These are phyloP conservation scores for Wallemia mellicola DNA, from an alignment of 1,284 basidiomycete species.

Conservation along the genomic window DNA sequence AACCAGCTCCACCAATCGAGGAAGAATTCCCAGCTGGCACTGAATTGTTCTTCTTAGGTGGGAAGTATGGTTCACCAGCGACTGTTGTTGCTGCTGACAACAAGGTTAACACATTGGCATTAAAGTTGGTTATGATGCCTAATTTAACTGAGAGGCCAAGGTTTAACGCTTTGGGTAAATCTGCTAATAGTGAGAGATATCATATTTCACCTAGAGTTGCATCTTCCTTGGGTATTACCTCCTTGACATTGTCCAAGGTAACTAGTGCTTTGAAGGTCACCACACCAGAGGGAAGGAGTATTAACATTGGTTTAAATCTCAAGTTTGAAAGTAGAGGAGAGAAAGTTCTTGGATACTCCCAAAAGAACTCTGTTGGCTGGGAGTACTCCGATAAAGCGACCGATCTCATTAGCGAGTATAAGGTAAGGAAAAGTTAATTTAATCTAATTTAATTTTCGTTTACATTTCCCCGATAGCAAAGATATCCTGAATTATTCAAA, in stretches of 20 bases:
- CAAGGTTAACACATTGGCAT: conserved; percentile 32
- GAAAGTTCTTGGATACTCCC: conserved; percentile 81
- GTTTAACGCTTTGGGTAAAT: conserved; percentile 41
- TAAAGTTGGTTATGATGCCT: conserved; percentile 36
- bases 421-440: conserved; percentile 23
- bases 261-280: conserved; percentile 75
- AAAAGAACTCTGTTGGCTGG: conserved; percentile 59
- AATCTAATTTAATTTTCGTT: not conserved
- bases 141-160: not conserved
- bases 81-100: conserved; percentile 36
- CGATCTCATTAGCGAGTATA: conserved; percentile 53
- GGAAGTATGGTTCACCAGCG: conserved; percentile 78
- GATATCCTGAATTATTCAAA: conserved; percentile 52
- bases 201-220: conserved; percentile 38
- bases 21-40: conserved; percentile 73
- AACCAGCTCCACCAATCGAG: conserved; percentile 43
- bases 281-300: conserved; percentile 36
- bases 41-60: conserved; percentile 83
- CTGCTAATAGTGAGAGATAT: conserved; percentile 45
- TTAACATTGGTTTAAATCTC: conserved; percentile 70
- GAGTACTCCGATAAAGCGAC: conserved; percentile 75
- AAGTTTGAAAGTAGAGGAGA: conserved; percentile 91
- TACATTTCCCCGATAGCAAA: conserved; percentile 17
- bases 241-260: conserved; percentile 54
- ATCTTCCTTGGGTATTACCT: conserved; percentile 32